A percentile compares a stretch with the other conserved stretches of the same genome.
Conservation (phyloP, 495 filamentous ascomycete species). For the Letharia lupina region DNA sequence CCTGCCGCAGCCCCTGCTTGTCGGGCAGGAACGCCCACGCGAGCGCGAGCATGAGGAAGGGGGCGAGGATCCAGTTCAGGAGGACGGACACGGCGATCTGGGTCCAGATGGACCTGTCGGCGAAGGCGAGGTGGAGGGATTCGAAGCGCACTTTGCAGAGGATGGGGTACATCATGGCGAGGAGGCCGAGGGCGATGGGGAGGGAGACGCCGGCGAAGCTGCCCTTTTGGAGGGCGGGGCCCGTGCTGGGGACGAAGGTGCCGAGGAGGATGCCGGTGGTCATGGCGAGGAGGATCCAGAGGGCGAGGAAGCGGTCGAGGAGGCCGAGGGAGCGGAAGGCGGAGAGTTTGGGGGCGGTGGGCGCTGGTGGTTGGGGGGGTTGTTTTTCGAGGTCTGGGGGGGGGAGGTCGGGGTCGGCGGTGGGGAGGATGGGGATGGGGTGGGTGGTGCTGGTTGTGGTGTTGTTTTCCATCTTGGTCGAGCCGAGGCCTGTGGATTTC, state of each 20-base stretch:
- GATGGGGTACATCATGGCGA: conserved; percentile 95
- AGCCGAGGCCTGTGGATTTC: neutral
- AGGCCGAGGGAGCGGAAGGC: neutral
- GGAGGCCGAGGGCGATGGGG: conserved; percentile 72
- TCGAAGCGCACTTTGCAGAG: conserved; percentile 89
- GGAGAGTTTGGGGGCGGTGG: conserved; percentile 34
- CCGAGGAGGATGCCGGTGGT: conserved; percentile 68
- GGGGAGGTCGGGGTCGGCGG: neutral
- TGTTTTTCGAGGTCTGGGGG: neutral
- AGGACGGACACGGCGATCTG: conserved; percentile 73
- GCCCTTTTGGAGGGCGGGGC: conserved; percentile 57
- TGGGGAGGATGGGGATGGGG: conserved; percentile 19
- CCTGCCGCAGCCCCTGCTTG: conserved; percentile 55
- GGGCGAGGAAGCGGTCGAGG: conserved; percentile 67
- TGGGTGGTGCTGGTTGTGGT: too few relatives aligned
- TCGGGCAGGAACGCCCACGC: conserved; percentile 81
- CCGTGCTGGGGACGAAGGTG: conserved; percentile 61
- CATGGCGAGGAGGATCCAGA: conserved; percentile 88
- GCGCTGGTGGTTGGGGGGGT: neutral
- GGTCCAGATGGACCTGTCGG: conserved; percentile 56
- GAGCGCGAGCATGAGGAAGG: conserved; percentile 75
- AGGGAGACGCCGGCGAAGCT: conserved; percentile 66
- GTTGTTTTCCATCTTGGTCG: neutral
- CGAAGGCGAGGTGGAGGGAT: conserved; percentile 61
- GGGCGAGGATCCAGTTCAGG: conserved; percentile 85